These are phyloP conservation scores for Trichoderma harzianum DNA, from an alignment of 2,329 filamentous ascomycete species.

Conservation along the genomic window DNA sequence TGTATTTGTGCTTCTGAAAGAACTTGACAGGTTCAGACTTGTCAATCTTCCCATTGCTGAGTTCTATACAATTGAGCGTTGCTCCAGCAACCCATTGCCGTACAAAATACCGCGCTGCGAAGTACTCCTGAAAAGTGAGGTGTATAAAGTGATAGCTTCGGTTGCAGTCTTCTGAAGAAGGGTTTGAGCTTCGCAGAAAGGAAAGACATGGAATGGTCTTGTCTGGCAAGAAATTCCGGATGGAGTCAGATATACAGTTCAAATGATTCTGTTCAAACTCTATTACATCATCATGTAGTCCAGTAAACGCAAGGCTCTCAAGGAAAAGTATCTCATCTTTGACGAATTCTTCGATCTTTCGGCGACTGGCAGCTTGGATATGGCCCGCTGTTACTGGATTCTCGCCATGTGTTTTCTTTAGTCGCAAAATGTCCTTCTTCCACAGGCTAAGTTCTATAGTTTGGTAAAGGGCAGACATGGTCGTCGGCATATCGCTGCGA, in stretches of 20 bases:
- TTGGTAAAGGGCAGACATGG: neutral
- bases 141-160: slow-evolving; percentile 40
- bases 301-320: neutral
- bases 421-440: neutral
- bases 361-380: neutral
- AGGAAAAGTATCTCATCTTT: neutral
- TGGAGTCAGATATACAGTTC: neutral
- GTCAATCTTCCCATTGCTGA: neutral
- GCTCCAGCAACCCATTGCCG: neutral
- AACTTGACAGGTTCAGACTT: neutral
- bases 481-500: neutral
- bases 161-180: slow-evolving; percentile 17
- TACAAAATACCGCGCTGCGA: slow-evolving; percentile 26
- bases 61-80: neutral
- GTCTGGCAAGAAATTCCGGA: neutral
- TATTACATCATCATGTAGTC: neutral
- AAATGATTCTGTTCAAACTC: neutral
- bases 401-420: neutral
- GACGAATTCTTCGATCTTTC: neutral
- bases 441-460: neutral
- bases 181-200: neutral
- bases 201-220: neutral
- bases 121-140: slow-evolving; percentile 42
- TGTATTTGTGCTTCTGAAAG: neutral
- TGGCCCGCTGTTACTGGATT: neutral